Conservation (phyloP, 129 eudicot genomes). For the Pulicaria dysenterica region DNA sequence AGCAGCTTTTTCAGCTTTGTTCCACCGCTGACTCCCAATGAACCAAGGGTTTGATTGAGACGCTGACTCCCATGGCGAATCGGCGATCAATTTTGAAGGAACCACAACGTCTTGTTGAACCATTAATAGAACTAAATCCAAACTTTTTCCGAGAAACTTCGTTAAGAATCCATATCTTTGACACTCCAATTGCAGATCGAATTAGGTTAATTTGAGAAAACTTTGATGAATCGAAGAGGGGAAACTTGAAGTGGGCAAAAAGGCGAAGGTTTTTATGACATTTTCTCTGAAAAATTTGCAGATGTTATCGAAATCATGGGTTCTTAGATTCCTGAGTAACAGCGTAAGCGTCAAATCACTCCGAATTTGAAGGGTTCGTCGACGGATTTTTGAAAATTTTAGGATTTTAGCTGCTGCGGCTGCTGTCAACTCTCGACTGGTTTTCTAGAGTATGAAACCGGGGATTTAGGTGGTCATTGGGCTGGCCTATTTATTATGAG, state of each 20-base stretch:
- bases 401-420: background rate
- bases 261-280: background rate
- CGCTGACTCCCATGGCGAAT: slow-evolving; percentile 8
- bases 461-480: background rate
- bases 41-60: slow-evolving; percentile 10
- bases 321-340: background rate
- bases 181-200: slow-evolving; percentile 7
- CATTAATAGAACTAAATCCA: background rate
- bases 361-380: background rate
- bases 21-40: slow-evolving; percentile 58
- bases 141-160: slow-evolving; percentile 20
- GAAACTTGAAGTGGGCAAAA: slow-evolving; percentile 1
- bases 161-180: slow-evolving; percentile 13
- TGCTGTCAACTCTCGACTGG: background rate
- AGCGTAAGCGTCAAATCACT: background rate
- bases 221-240: slow-evolving; percentile 5
- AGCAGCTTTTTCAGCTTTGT: slow-evolving; percentile 56
- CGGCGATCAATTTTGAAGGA: slow-evolving; percentile 23
- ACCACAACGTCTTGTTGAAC: slow-evolving; percentile 31
- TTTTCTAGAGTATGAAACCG: slow-evolving; percentile 5
- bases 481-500: too few species aligned
- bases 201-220: slow-evolving; percentile 15
- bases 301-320: background rate
- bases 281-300: slow-evolving; percentile 7
- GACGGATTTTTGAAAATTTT: background rate